phyloP scores from a whole-genome alignment of 352 stramenopile genomes.

The Aphanomyces euteiches region DNA sequence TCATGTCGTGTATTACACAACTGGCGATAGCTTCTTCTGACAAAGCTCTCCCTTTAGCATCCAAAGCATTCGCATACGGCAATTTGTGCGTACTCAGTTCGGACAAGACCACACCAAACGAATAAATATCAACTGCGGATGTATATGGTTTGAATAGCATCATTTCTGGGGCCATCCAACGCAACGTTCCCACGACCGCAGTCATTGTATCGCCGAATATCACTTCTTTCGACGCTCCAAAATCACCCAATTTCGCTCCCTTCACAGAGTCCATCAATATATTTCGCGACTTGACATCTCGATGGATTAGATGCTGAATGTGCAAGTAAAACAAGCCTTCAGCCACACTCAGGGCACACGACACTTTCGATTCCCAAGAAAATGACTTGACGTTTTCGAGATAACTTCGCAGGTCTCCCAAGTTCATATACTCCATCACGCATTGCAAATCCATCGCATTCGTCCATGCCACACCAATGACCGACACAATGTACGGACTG shows the following conservation, averaged over 20 bases:
- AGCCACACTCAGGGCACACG: slow-evolving; percentile 10
- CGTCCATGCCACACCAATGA: slow-evolving; percentile 23
- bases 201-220: slow-evolving; percentile 17
- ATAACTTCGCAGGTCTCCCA: slow-evolving; percentile 15
- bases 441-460: background rate
- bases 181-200: slow-evolving; percentile 18
- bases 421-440: slow-evolving; percentile 29
- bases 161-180: slow-evolving; percentile 27
- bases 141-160: slow-evolving; percentile 7
- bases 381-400: background rate
- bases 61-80: background rate
- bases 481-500: slow-evolving; percentile 19
- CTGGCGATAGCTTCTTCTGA: background rate
- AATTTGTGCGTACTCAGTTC: slow-evolving; percentile 8
- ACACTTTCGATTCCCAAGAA: slow-evolving; percentile 6
- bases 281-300: slow-evolving; percentile 25
- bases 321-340: slow-evolving; percentile 29
- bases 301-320: slow-evolving; percentile 20
- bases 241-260: slow-evolving; percentile 23
- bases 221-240: slow-evolving; percentile 9
- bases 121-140: slow-evolving; percentile 11
- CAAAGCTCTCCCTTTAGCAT: background rate
- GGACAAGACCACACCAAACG: slow-evolving; percentile 14
- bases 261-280: slow-evolving; percentile 19
- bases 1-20: background rate